Evolutionary conservation across 2,329 filamentous ascomycete species (phyloP).

Genomic region (Hymenoscyphus repandus): DNA sequence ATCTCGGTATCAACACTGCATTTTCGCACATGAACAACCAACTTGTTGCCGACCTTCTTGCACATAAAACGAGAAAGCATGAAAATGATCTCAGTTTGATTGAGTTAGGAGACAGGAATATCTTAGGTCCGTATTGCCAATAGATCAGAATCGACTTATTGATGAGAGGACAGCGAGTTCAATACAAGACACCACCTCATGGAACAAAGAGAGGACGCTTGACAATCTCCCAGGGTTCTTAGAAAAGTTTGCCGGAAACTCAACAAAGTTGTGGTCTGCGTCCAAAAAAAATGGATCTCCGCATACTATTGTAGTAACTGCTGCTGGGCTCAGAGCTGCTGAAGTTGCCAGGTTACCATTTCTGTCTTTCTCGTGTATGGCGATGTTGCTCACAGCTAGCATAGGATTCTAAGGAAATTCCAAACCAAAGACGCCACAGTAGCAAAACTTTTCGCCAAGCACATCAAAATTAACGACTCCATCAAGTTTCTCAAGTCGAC

Average conservation of each 20-base stretch:
- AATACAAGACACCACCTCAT: slow-evolving; percentile 76
- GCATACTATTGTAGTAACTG: slow-evolving; percentile 85
- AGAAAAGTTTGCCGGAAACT: slow-evolving; percentile 56
- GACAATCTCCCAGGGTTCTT: slow-evolving; percentile 76
- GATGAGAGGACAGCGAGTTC: slow-evolving; percentile 50
- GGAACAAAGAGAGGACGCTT: slow-evolving; percentile 59
- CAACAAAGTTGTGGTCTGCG: slow-evolving; percentile 53
- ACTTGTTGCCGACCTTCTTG: slow-evolving; percentile 79
- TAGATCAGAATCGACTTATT: background rate
- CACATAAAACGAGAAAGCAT: slow-evolving; percentile 71
- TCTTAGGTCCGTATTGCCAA: slow-evolving; percentile 49
- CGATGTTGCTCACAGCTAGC: slow-evolving; percentile 9
- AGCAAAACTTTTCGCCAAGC: slow-evolving; percentile 94
- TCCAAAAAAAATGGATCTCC: slow-evolving; percentile 66
- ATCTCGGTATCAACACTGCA: slow-evolving; percentile 72
- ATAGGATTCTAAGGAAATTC: slow-evolving; percentile 67
- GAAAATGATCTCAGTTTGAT: slow-evolving; percentile 75
- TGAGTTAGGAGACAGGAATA: slow-evolving; percentile 75
- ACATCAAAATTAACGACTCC: slow-evolving; percentile 91
- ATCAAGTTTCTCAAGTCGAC: slow-evolving; percentile 65
- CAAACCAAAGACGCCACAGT: slow-evolving; percentile 73
- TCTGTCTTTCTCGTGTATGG: background rate
- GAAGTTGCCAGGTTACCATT: slow-evolving; percentile 66
- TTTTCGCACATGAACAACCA: slow-evolving; percentile 79
- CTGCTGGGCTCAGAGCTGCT: slow-evolving; percentile 78